Conservation (phyloP, 495 filamentous ascomycete genomes). For the Hypoxylon fragiforme region DNA sequence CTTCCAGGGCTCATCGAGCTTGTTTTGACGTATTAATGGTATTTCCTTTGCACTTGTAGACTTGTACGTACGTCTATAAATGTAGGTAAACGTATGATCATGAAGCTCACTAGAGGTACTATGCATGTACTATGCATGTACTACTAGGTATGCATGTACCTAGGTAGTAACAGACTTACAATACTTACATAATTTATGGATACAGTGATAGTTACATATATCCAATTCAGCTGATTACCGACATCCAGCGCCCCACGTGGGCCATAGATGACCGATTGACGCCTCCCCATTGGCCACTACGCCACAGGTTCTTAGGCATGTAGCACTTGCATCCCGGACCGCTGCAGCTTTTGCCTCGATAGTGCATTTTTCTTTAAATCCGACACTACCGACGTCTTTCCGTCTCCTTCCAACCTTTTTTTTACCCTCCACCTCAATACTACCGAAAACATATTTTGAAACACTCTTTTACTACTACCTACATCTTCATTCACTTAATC, state of each 20-base stretch:
- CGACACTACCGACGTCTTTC: constrained; percentile 17
- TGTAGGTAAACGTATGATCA: not conserved
- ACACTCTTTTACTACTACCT: constrained; percentile 1
- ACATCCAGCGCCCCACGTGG: too few species aligned
- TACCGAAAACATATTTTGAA: constrained; percentile 22
- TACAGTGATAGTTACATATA: too few species aligned
- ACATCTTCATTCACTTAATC: not conserved
- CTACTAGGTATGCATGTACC: too few species aligned
- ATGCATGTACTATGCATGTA: too few species aligned
- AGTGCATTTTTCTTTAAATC: constrained; percentile 29
- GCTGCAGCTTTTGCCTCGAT: constrained; percentile 1
- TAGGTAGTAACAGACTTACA: too few species aligned
- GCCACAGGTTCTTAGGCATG: constrained; percentile 11
- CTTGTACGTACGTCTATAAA: too few species aligned
- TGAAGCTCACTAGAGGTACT: not conserved
- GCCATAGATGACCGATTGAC: constrained; percentile 21
- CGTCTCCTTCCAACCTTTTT: constrained; percentile 13
- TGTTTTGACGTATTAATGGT: too few species aligned
- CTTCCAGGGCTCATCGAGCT: too few species aligned
- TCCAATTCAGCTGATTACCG: not conserved
- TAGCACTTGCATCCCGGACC: not conserved
- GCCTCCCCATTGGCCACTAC: constrained; percentile 25
- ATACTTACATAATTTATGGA: too few species aligned
- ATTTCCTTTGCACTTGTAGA: too few species aligned
- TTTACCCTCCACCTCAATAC: constrained; percentile 10